These are phyloP conservation scores for Coniochaeta ligniaria DNA, from an alignment of 2,329 filamentous ascomycete species.

Conservation along the genomic window DNA sequence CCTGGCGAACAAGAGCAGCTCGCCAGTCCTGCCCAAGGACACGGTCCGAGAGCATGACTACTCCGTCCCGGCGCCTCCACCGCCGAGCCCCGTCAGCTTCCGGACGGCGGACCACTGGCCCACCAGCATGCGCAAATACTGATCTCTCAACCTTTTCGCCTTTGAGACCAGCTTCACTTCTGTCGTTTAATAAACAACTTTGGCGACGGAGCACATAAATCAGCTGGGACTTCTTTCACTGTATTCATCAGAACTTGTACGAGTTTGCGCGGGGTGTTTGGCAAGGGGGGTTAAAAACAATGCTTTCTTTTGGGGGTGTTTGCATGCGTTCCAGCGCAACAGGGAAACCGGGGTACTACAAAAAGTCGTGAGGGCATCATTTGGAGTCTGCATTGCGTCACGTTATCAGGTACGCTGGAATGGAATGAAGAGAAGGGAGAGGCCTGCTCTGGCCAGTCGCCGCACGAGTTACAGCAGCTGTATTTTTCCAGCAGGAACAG, in stretches of 20 bases:
- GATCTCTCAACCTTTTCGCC: background rate
- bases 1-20: constrained; percentile 33
- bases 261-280: background rate
- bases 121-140: constrained; percentile 14
- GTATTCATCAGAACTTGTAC: background rate
- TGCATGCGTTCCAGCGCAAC: constrained; percentile 2
- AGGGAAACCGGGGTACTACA: background rate
- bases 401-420: background rate
- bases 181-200: background rate
- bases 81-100: constrained; percentile 57
- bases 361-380: background rate
- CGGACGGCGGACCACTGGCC: constrained; percentile 46
- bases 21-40: constrained; percentile 39
- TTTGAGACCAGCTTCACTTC: background rate
- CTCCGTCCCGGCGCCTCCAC: constrained; percentile 57
- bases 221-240: background rate
- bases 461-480: background rate
- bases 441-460: background rate
- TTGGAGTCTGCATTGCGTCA: background rate
- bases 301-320: background rate
- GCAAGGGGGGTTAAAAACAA: background rate
- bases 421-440: background rate
- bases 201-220: background rate
- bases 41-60: constrained; percentile 53
- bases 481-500: background rate